Evolutionary conservation across 208 protist genomes (phyloP).

Genomic region (Trichomonas vaginalis): DNA sequence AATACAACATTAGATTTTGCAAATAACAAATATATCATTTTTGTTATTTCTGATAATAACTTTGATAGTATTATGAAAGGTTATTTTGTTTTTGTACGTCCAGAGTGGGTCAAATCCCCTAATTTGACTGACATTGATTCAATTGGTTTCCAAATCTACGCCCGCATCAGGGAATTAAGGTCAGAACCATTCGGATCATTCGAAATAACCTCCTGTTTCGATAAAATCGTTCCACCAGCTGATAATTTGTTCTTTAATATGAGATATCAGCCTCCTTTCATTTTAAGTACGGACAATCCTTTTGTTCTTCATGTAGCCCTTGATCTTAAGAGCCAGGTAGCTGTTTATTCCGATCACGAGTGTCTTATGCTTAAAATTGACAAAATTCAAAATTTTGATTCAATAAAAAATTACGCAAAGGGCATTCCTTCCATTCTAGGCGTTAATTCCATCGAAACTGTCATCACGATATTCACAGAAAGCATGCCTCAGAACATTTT

Average conservation of each 20-base stretch:
- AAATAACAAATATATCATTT: neutral
- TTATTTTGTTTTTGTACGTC: neutral
- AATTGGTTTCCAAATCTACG: neutral
- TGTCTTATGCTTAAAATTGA: neutral
- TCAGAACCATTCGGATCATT: neutral
- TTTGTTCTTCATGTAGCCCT: neutral
- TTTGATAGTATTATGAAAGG: neutral
- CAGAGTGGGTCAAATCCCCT: neutral
- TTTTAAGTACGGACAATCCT: neutral
- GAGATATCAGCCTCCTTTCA: neutral
- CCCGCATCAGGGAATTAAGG: neutral
- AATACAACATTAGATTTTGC: neutral
- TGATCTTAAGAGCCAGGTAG: neutral
- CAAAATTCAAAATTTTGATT: neutral
- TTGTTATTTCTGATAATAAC: neutral
- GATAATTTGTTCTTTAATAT: neutral
- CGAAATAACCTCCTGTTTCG: neutral
- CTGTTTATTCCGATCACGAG: neutral
- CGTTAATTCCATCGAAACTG: neutral
- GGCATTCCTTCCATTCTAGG: neutral
- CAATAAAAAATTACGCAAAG: neutral
- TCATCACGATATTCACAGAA: neutral
- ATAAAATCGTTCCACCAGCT: neutral
- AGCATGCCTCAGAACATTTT: neutral
- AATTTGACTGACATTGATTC: neutral